These are phyloP conservation scores for Volutella citrinella DNA, from an alignment of 2,329 filamentous ascomycete genomes.

Conservation along the genomic window DNA sequence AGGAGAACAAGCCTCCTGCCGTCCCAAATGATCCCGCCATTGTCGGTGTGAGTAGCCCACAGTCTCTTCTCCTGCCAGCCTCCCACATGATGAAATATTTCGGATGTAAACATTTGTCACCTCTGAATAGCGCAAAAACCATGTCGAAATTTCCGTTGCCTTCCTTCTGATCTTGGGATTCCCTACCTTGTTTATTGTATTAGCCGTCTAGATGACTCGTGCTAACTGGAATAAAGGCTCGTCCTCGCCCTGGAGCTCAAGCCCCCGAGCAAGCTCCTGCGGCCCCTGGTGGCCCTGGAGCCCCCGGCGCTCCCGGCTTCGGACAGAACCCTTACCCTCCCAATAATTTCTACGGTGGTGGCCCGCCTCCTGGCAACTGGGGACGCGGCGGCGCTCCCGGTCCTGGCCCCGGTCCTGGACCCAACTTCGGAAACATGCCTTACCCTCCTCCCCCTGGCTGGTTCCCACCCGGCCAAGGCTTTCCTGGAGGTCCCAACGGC, in stretches of 20 bases:
- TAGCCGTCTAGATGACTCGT: slow-evolving; percentile 23
- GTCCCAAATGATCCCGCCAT: slow-evolving; percentile 96
- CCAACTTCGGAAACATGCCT: slow-evolving; percentile 70
- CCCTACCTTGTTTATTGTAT: slow-evolving; percentile 6
- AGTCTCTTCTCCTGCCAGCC: slow-evolving; percentile 8
- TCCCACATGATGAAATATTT: slow-evolving; percentile 84
- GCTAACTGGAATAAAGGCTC: slow-evolving; percentile 36
- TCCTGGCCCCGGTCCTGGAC: slow-evolving; percentile 56
- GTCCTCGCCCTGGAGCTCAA: slow-evolving; percentile 34
- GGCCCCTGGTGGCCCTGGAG: slow-evolving; percentile 33
- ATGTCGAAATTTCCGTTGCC: slow-evolving; percentile 99
- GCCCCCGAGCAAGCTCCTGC: slow-evolving; percentile 29
- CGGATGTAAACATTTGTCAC: slow-evolving; percentile 90
- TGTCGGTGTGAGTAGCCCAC: slow-evolving; percentile 77
- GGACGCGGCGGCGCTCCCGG: slow-evolving; percentile 50
- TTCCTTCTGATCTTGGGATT: slow-evolving; percentile 83
- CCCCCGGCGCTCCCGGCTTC: slow-evolving; percentile 37
- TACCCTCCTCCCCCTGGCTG: slow-evolving; percentile 77
- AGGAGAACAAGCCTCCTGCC: slow-evolving; percentile 71
- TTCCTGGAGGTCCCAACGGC: slow-evolving; percentile 50
- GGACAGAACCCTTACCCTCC: slow-evolving; percentile 43
- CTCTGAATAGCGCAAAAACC: slow-evolving; percentile 92
- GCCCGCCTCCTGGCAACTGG: slow-evolving; percentile 53
- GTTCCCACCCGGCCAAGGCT: slow-evolving; percentile 76
- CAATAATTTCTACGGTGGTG: slow-evolving; percentile 46